Percentiles rank a stretch among this genome's conserved stretches.
phyloP scores from a whole-genome alignment of 2,329 filamentous ascomycete genomes.

The Colletotrichum sp. region DNA sequence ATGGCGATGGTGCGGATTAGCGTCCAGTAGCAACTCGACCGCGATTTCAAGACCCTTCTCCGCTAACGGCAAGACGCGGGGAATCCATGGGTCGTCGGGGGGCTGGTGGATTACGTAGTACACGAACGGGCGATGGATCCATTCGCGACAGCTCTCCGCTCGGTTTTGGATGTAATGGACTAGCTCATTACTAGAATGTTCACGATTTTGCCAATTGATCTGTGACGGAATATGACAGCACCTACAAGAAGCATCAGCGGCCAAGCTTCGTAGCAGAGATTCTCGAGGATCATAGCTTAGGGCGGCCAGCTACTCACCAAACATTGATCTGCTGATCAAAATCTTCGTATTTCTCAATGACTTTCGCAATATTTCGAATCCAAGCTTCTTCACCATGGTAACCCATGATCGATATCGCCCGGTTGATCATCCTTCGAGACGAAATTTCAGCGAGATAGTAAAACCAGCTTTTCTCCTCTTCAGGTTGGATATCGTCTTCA shows the following conservation, averaged over 20 bases:
- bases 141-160: constrained; percentile 26
- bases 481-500: constrained; percentile 20
- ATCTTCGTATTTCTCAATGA: constrained; percentile 23
- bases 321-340: constrained; percentile 27
- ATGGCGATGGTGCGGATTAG: constrained; percentile 32
- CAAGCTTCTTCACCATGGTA: constrained; percentile 25
- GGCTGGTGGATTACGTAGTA: constrained; percentile 31
- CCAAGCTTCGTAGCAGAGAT: not conserved
- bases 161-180: constrained; percentile 27
- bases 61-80: constrained; percentile 21
- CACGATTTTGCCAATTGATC: constrained; percentile 15
- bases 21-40: constrained; percentile 23
- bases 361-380: constrained; percentile 22
- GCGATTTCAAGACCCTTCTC: constrained; percentile 26
- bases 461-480: constrained; percentile 32
- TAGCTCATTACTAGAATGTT: constrained; percentile 21
- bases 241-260: not conserved
- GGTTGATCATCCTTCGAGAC: constrained; percentile 27
- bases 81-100: constrained; percentile 10
- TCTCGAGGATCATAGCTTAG: not conserved
- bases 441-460: constrained; percentile 35
- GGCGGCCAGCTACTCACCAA: constrained; percentile 19
- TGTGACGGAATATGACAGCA: constrained; percentile 23
- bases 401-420: constrained; percentile 2
- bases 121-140: constrained; percentile 34